These are phyloP conservation scores for Alternaria alternata DNA, from an alignment of 2,329 filamentous ascomycete species.

Conservation along the genomic window DNA sequence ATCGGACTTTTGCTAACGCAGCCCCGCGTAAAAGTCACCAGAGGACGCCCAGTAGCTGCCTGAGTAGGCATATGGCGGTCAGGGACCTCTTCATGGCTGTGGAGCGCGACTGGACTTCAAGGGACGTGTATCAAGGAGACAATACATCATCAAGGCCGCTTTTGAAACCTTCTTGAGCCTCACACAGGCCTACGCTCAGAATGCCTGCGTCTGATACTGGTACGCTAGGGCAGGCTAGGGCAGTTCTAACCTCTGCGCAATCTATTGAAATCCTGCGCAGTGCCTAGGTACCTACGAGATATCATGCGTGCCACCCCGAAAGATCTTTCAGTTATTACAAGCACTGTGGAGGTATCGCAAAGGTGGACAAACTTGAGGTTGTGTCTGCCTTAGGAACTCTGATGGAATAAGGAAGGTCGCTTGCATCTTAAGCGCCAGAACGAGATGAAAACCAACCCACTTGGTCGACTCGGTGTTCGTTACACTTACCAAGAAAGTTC, in stretches of 20 bases:
- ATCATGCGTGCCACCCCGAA: background rate
- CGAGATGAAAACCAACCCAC: background rate
- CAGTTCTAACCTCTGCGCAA: background rate
- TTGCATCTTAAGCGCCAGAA: too few relatives aligned
- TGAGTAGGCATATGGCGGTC: conserved; percentile 41
- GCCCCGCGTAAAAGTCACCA: conserved; percentile 30
- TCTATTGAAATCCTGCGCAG: background rate
- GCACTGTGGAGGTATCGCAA: background rate
- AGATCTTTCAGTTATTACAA: background rate
- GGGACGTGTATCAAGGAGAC: conserved; percentile 1
- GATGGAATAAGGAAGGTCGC: too few relatives aligned
- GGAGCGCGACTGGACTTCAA: conserved; percentile 46
- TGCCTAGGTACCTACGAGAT: background rate
- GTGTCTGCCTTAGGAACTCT: background rate
- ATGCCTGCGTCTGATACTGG: background rate
- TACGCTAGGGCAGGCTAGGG: background rate
- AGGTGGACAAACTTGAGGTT: background rate
- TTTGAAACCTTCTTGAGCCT: background rate
- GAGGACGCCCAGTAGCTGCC: conserved; percentile 40
- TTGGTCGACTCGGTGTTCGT: conserved; percentile 1
- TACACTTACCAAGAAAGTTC: background rate
- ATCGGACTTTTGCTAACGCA: conserved; percentile 25
- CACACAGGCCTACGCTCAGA: conserved; percentile 1
- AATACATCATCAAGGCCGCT: background rate
- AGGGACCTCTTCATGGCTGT: conserved; percentile 53